Evolutionary conservation across 139 green algal genomes (phyloP).

Genomic region (Diplosphaera chodatii): DNA sequence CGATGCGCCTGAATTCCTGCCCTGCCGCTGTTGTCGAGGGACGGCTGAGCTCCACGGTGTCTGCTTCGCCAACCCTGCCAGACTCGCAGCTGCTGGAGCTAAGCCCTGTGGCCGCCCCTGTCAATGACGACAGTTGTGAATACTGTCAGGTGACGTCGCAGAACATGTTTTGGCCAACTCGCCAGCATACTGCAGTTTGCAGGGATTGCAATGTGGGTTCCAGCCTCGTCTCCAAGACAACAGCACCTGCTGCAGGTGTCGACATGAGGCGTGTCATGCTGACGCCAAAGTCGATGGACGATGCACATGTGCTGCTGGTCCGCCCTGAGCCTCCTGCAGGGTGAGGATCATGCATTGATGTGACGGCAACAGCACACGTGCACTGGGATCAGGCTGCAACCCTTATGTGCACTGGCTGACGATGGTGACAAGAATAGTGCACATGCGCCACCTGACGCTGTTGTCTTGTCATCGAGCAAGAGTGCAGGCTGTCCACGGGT

Average conservation of each 20-base stretch:
- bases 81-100: background rate
- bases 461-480: background rate
- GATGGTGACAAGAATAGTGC: too few species aligned
- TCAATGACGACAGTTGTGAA: too few species aligned
- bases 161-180: too few species aligned
- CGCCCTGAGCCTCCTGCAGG: background rate
- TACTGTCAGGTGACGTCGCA: too few species aligned
- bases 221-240: too few species aligned
- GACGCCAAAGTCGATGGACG: background rate
- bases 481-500: background rate
- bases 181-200: too few species aligned
- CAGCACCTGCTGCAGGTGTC: background rate
- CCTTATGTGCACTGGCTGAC: too few species aligned
- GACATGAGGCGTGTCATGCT: background rate
- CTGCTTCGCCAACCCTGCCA: background rate
- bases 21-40: background rate
- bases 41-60: constrained; percentile 1
- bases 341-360: background rate
- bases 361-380: too few species aligned
- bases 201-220: too few species aligned
- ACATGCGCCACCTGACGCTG: background rate
- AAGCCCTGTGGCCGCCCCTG: background rate
- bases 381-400: too few species aligned
- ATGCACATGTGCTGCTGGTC: background rate
- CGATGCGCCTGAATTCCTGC: too few species aligned